Evolutionary conservation across 768 basidiomycete genomes (phyloP).

Genomic region (Gautieria morchelliformis): DNA sequence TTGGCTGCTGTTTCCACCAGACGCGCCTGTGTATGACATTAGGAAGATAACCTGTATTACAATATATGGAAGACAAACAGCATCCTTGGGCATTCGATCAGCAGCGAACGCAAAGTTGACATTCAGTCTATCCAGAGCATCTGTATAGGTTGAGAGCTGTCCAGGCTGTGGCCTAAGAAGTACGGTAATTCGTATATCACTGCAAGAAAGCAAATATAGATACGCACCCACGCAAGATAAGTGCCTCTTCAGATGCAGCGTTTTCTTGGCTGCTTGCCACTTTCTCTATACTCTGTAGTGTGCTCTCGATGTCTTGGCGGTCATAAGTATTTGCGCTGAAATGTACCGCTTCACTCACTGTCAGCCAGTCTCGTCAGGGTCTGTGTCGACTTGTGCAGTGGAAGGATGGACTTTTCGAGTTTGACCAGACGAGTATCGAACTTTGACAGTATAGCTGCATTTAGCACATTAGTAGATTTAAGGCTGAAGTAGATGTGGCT

Average conservation of each 20-base stretch:
- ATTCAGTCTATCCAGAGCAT: slow-evolving; percentile 68
- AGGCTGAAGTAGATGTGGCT: slow-evolving; percentile 17
- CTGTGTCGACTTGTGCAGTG: slow-evolving; percentile 73
- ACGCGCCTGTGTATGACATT: slow-evolving; percentile 35
- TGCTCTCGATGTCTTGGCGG: slow-evolving; percentile 65
- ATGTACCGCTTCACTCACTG: slow-evolving; percentile 38
- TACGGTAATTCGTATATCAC: not conserved
- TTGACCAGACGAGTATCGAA: slow-evolving; percentile 76
- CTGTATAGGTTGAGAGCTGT: slow-evolving; percentile 56
- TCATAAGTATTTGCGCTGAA: not conserved
- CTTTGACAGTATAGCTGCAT: slow-evolving; percentile 68
- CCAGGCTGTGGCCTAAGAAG: slow-evolving; percentile 54
- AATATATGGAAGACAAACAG: slow-evolving; percentile 26
- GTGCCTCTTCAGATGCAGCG: slow-evolving; percentile 65
- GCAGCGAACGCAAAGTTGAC: slow-evolving; percentile 67
- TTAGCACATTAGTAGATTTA: slow-evolving; percentile 18
- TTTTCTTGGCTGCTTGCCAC: slow-evolving; percentile 68
- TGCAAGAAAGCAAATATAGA: not conserved
- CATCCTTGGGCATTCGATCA: slow-evolving; percentile 45
- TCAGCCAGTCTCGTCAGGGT: slow-evolving; percentile 59
- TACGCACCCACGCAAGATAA: slow-evolving; percentile 67
- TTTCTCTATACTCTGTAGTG: slow-evolving; percentile 69
- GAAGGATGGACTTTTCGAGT: slow-evolving; percentile 78
- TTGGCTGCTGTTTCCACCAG: slow-evolving; percentile 77
- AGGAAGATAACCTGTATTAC: not conserved